These are phyloP conservation scores for Phytophthora tentaculata DNA, from an alignment of 352 stramenopile species.

Conservation along the genomic window DNA sequence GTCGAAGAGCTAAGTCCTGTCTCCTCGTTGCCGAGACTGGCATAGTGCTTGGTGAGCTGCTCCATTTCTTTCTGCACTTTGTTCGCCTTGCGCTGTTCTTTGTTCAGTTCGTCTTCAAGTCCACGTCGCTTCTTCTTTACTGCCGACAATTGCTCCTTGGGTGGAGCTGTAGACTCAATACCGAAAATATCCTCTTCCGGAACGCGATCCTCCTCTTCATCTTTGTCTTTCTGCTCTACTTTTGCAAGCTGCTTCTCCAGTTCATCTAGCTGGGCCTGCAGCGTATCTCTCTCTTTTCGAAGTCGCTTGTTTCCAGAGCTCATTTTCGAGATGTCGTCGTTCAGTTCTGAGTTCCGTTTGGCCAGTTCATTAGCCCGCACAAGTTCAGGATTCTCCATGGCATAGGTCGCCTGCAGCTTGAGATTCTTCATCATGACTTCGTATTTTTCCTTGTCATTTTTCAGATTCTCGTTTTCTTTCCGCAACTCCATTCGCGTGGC, in stretches of 20 bases:
- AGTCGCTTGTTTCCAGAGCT: conserved; percentile 83
- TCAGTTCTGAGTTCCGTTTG: conserved; percentile 76
- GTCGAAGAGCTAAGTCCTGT: conserved; percentile 45
- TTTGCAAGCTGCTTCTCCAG: conserved; percentile 73
- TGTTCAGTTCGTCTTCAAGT: conserved; percentile 82
- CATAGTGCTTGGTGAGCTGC: conserved; percentile 80
- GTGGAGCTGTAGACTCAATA: conserved; percentile 65
- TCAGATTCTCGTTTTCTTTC: conserved; percentile 77
- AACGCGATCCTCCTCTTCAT: conserved; percentile 62
- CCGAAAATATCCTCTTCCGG: conserved; percentile 82
- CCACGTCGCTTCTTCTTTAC: conserved; percentile 73
- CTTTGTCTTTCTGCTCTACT: conserved; percentile 51
- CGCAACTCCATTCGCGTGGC: conserved; percentile 60
- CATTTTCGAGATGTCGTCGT: conserved; percentile 87
- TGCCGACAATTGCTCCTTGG: conserved; percentile 61
- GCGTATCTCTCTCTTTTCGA: conserved; percentile 74
- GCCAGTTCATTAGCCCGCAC: conserved; percentile 78
- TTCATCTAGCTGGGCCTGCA: conserved; percentile 74
- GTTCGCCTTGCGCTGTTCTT: conserved; percentile 78
- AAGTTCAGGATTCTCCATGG: conserved; percentile 83
- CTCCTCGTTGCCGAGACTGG: conserved; percentile 42
- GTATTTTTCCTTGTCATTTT: conserved; percentile 77
- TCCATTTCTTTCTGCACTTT: conserved; percentile 87
- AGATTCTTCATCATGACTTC: conserved; percentile 84
- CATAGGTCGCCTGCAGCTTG: conserved; percentile 72